Conservation (phyloP, 2,329 filamentous ascomycete species). For the Xylaria sp. region DNA sequence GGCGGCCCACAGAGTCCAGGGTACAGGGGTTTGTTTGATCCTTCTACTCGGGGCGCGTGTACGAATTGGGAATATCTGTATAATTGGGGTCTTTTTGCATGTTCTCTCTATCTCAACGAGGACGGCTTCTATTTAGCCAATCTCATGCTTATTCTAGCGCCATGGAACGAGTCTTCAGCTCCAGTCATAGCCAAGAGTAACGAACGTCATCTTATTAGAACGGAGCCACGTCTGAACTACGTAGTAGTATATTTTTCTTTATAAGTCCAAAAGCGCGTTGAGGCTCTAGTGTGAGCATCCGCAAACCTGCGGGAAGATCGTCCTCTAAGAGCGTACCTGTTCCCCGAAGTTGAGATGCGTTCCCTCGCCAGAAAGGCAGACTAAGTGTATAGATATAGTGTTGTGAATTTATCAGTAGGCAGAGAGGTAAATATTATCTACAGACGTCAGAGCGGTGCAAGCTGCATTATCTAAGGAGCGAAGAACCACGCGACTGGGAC, state of each 20-base stretch:
- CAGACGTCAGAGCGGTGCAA: not conserved
- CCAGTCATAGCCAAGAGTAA: not conserved
- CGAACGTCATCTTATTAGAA: not conserved
- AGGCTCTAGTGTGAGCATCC: not conserved
- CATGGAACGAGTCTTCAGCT: not conserved
- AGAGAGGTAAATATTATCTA: not conserved
- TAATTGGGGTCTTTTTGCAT: not conserved
- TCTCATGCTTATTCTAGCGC: not conserved
- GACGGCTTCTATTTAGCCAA: not conserved
- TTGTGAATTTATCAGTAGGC: not conserved
- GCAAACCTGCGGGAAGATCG: not conserved
- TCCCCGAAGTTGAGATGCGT: not conserved
- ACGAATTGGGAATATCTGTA: not conserved
- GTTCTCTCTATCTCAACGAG: not conserved
- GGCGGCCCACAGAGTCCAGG: constrained; percentile 5
- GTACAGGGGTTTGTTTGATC: constrained; percentile 29
- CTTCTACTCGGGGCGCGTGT: constrained; percentile 20
- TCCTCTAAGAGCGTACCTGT: not conserved
- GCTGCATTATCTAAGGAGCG: not conserved
- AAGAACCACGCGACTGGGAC: constrained; percentile 33
- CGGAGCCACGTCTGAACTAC: too few relatives aligned
- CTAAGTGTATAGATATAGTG: not conserved
- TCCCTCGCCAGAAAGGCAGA: not conserved
- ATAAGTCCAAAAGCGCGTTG: not conserved
- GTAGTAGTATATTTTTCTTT: not conserved